These are phyloP conservation scores for Immersiporthe knoxdaviesiana DNA, from an alignment of 2,329 filamentous ascomycete species.

Conservation along the genomic window DNA sequence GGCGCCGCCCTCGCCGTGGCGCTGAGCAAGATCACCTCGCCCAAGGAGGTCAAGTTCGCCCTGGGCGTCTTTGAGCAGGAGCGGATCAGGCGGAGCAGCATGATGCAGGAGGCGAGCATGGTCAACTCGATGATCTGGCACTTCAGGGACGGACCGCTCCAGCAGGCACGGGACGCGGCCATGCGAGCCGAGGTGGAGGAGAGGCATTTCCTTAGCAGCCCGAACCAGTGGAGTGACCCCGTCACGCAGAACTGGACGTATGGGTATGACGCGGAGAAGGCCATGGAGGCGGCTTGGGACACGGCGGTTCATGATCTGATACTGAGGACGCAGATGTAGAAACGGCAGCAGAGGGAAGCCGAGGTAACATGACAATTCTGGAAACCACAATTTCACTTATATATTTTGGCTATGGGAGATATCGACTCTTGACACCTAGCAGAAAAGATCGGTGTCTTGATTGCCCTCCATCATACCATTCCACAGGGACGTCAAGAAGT, in stretches of 20 bases:
- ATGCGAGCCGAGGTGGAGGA: constrained; percentile 47
- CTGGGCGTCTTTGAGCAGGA: constrained; percentile 44
- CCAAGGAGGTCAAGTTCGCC: constrained; percentile 36
- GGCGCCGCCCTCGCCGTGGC: constrained; percentile 42
- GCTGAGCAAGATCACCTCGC: constrained; percentile 36
- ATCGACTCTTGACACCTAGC: not conserved
- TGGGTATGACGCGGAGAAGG: constrained; percentile 50
- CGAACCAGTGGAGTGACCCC: constrained; percentile 54
- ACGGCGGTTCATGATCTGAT: constrained; percentile 12
- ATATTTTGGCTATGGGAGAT: not conserved
- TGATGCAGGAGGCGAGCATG: constrained; percentile 49
- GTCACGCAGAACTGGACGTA: constrained; percentile 52
- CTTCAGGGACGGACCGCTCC: constrained; percentile 46
- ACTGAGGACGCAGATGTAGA: not conserved
- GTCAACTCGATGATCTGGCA: constrained; percentile 54
- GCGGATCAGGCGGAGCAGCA: constrained; percentile 38
- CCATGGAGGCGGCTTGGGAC: constrained; percentile 39
- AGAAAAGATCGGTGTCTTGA: constrained; percentile 24
- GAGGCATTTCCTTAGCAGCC: constrained; percentile 41
- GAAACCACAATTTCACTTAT: not conserved
- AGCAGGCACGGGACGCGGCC: constrained; percentile 45
- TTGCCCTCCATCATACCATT: constrained; percentile 11
- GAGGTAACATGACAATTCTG: not conserved
- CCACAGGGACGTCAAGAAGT: constrained; percentile 18
- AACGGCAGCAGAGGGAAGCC: too few species aligned